phyloP scores from a whole-genome alignment of 129 eudicot species.

The Lonicera japonica region DNA sequence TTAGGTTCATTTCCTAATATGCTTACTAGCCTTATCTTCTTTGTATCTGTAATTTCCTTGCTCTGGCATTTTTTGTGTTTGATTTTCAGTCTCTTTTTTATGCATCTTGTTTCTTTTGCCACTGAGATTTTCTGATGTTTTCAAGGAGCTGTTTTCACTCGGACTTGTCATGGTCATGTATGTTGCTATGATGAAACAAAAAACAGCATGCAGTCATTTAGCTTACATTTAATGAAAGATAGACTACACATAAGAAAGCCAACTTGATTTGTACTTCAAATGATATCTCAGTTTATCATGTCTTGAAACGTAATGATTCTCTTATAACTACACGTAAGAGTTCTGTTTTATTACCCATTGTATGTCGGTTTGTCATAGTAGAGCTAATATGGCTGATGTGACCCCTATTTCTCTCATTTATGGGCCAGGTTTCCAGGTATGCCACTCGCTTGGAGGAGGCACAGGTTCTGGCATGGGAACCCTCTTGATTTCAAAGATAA shows the following conservation, averaged over 20 bases:
- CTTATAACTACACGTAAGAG: too few species aligned
- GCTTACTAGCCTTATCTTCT: neutral
- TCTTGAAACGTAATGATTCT: too few species aligned
- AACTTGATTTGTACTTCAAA: too few species aligned
- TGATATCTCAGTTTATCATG: too few species aligned
- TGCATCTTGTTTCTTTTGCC: neutral
- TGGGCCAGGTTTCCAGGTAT: constrained; percentile 85
- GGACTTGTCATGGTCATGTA: too few species aligned
- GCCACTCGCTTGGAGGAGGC: constrained; percentile 96
- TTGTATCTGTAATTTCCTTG: neutral
- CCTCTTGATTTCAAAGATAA: constrained; percentile 78
- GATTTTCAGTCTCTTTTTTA: neutral
- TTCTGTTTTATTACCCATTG: too few species aligned
- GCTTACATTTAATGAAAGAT: neutral
- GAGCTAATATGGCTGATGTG: constrained; percentile 7
- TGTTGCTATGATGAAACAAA: too few species aligned
- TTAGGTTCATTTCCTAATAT: neutral
- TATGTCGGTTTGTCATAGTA: neutral
- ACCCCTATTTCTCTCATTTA: constrained; percentile 7
- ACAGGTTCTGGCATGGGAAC: constrained; percentile 99
- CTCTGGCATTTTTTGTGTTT: neutral
- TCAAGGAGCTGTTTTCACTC: too few species aligned
- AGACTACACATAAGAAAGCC: neutral
- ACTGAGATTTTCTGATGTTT: too few species aligned
- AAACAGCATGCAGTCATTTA: neutral